Conservation (phyloP, 805 yeast species). For the Maudiozyma turicensis region DNA sequence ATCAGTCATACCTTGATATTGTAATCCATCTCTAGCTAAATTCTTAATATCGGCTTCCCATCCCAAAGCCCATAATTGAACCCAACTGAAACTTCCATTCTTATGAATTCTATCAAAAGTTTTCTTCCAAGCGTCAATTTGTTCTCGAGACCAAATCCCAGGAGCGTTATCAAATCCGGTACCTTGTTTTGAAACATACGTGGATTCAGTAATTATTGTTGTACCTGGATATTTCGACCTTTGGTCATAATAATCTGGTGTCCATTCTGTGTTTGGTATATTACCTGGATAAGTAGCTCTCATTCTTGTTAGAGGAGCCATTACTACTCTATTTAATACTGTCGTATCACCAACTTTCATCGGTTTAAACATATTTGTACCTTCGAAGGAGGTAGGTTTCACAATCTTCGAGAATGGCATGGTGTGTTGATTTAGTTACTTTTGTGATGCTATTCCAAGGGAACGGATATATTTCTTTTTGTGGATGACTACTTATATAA, state of each 20-base stretch:
- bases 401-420: not conserved
- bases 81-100: slow-evolving; percentile 35
- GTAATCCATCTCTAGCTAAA: slow-evolving; percentile 29
- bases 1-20: slow-evolving; percentile 34
- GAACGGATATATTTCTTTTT: too few species aligned
- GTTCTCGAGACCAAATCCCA: slow-evolving; percentile 39
- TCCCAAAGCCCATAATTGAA: slow-evolving; percentile 45
- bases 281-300: slow-evolving; percentile 31
- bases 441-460: too few species aligned
- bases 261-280: slow-evolving; percentile 34
- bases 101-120: slow-evolving; percentile 41
- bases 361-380: slow-evolving; percentile 29
- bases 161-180: slow-evolving; percentile 38
- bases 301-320: slow-evolving; percentile 36
- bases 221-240: slow-evolving; percentile 47
- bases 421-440: not conserved
- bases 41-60: slow-evolving; percentile 32
- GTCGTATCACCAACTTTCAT: slow-evolving; percentile 32
- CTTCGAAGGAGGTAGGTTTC: not conserved
- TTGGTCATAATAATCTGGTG: slow-evolving; percentile 43
- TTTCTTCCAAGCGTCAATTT: slow-evolving; percentile 39
- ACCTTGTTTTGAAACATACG: slow-evolving; percentile 34
- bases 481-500: too few species aligned
- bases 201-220: slow-evolving; percentile 46
- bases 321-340: slow-evolving; percentile 30